Conservation (phyloP, 1,284 basidiomycete species). For the Heterobasidion occidentale region DNA sequence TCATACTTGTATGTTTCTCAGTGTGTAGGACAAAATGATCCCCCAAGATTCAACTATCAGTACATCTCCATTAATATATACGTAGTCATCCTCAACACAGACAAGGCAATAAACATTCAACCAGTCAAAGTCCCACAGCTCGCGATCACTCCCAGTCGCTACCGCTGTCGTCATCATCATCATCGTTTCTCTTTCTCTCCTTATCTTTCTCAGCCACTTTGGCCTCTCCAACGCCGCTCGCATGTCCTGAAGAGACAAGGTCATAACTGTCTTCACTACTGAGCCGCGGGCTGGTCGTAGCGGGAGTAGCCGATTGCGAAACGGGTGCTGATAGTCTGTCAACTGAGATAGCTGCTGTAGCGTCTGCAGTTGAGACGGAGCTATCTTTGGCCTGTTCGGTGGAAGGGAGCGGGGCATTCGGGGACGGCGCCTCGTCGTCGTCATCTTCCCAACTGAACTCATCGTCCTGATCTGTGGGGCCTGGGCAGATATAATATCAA, state of each 20-base stretch:
- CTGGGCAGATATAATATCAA: constrained; percentile 21
- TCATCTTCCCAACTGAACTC: constrained; percentile 81
- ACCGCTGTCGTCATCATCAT: constrained; percentile 31
- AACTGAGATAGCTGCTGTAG: constrained; percentile 3
- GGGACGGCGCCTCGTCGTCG: constrained; percentile 43
- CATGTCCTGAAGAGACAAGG: constrained; percentile 46
- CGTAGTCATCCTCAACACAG: not conserved
- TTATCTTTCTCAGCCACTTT: not conserved
- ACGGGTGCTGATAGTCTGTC: constrained; percentile 16
- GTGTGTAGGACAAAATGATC: too few species aligned
- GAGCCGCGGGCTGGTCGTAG: constrained; percentile 39
- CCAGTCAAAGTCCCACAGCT: too few species aligned
- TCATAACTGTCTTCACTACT: constrained; percentile 73
- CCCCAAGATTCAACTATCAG: too few species aligned
- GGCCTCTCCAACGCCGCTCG: constrained; percentile 13
- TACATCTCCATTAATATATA: not conserved
- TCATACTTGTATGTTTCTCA: too few species aligned
- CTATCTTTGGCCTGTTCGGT: not conserved
- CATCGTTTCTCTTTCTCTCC: constrained; percentile 19
- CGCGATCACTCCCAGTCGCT: constrained; percentile 57
- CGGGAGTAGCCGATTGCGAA: constrained; percentile 27
- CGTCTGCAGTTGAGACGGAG: not conserved
- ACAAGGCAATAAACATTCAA: too few species aligned
- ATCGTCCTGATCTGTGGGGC: constrained; percentile 57
- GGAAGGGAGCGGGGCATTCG: constrained; percentile 18